phyloP scores from a whole-genome alignment of 768 basidiomycete species.

The Suillus discolor region DNA sequence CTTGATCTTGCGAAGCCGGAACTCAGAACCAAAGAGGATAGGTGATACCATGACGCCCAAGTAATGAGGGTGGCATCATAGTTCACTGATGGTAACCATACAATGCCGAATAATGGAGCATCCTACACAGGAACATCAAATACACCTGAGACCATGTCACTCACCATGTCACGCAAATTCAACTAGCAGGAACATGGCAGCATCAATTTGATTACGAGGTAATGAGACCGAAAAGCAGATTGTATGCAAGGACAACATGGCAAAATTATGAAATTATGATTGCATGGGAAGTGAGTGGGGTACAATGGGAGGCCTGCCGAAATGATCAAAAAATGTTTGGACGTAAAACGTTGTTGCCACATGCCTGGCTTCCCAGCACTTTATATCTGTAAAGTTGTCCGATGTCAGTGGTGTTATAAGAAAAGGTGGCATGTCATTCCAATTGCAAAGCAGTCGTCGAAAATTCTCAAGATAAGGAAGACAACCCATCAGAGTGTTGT shows the following conservation, averaged over 20 bases:
- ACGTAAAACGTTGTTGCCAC: not conserved
- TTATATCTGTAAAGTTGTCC: not conserved
- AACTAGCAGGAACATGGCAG: not conserved
- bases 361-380: not conserved
- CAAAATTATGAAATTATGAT: not conserved
- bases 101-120: not conserved
- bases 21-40: not conserved
- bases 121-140: not conserved
- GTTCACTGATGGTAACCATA: not conserved
- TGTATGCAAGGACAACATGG: not conserved
- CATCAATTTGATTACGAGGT: not conserved
- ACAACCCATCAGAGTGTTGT: not conserved
- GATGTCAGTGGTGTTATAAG: not conserved
- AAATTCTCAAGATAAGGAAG: slow-evolving; percentile 9
- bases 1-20: not conserved
- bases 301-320: not conserved
- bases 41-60: not conserved
- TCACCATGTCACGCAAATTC: too few species aligned
- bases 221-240: not conserved
- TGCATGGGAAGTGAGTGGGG: slow-evolving; percentile 7
- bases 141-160: too few species aligned
- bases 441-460: not conserved
- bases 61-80: not conserved
- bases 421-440: slow-evolving; percentile 4
- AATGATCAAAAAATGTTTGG: slow-evolving; percentile 12